These are phyloP conservation scores for Vaccinium corymbosum DNA, from an alignment of 148 eudicot genomes.

Conservation along the genomic window DNA sequence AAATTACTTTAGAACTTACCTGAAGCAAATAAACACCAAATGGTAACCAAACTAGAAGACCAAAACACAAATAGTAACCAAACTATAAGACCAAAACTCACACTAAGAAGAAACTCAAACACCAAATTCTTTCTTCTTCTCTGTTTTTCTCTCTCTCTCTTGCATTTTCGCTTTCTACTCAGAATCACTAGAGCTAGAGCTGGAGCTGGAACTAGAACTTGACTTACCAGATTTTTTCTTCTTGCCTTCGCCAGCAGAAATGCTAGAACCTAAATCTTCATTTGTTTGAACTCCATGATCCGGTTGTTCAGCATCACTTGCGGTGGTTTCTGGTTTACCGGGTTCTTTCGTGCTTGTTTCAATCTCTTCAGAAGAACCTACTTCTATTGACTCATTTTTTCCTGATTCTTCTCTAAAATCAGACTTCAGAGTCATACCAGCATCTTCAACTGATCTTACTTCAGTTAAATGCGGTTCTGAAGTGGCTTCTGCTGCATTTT, in stretches of 20 bases:
- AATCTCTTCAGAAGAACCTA: conserved; percentile 10
- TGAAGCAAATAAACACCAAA: conserved; percentile 10
- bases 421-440: neutral
- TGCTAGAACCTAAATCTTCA: conserved; percentile 9
- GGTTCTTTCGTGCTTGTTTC: conserved; percentile 22
- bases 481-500: conserved; percentile 15
- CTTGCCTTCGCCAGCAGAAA: conserved; percentile 19
- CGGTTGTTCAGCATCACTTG: conserved; percentile 15
- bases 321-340: conserved; percentile 12
- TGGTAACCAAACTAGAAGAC: conserved; percentile 16
- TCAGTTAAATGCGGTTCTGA: conserved; percentile 22
- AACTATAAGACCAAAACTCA: conserved; percentile 19
- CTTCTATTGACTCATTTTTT: conserved; percentile 17
- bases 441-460: conserved; percentile 19
- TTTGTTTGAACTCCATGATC: conserved; percentile 14
- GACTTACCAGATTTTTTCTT: conserved; percentile 23
- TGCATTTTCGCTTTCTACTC: conserved; percentile 23
- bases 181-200: conserved; percentile 38
- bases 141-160: neutral
- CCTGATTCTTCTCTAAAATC: conserved; percentile 15
- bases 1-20: neutral
- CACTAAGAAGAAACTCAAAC: conserved; percentile 16
- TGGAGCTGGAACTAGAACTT: conserved; percentile 28
- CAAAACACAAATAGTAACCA: conserved; percentile 11
- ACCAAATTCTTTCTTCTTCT: conserved; percentile 11